phyloP scores from a whole-genome alignment of 768 basidiomycete species.

The Amanita rubescens region DNA sequence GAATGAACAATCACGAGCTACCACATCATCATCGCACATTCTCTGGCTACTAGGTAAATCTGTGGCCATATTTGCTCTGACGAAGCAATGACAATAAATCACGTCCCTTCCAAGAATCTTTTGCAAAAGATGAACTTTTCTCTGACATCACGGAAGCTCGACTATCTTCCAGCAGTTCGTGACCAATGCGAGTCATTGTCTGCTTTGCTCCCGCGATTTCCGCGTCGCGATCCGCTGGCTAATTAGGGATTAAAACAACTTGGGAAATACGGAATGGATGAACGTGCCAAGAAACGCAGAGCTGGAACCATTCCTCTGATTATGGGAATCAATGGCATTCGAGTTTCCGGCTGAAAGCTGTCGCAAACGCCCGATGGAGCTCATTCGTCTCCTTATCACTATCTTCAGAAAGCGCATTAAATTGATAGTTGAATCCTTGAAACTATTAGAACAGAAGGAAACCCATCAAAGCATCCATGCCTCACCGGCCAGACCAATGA shows the following conservation, averaged over 20 bases:
- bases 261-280: background rate
- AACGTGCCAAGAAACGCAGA: conserved; percentile 31
- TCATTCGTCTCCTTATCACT: conserved; percentile 33
- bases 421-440: conserved; percentile 26
- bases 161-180: conserved; percentile 40
- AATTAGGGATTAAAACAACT: background rate
- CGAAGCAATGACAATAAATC: conserved; percentile 55
- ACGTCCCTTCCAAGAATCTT: conserved; percentile 27
- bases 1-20: conserved; percentile 34
- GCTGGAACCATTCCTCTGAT: conserved; percentile 28
- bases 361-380: conserved; percentile 44
- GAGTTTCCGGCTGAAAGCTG: conserved; percentile 38
- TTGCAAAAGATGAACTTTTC: conserved; percentile 23
- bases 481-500: conserved; percentile 64
- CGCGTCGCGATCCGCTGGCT: conserved; percentile 27
- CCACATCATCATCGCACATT: conserved; percentile 56
- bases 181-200: conserved; percentile 45
- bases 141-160: conserved; percentile 27
- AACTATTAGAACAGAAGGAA: background rate
- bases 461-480: conserved; percentile 20
- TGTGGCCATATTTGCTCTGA: conserved; percentile 57
- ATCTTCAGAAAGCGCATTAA: conserved; percentile 21
- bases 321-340: conserved; percentile 26
- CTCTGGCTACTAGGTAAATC: conserved; percentile 48
- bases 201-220: conserved; percentile 23